Conservation (phyloP, 2,329 filamentous ascomycete genomes). For the Aspergillus sp. region DNA sequence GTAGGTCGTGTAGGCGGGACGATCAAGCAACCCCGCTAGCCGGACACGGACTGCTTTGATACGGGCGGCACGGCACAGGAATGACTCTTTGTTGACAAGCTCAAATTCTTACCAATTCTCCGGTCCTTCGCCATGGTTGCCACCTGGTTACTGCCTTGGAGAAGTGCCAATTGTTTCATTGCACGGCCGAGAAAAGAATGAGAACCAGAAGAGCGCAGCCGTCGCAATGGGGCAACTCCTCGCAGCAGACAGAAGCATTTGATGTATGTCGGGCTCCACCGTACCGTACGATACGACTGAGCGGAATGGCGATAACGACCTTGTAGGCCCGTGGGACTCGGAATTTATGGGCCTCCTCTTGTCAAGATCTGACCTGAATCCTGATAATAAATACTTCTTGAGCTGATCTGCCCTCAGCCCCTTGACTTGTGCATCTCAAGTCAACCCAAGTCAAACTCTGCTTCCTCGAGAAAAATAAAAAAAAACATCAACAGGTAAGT, state of each 20-base stretch:
- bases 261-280: slow-evolving; percentile 13
- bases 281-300: slow-evolving; percentile 20
- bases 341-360: slow-evolving; percentile 14
- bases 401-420: slow-evolving; percentile 10
- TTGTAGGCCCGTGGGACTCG: slow-evolving; percentile 14
- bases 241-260: slow-evolving; percentile 5
- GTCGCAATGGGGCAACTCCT: slow-evolving; percentile 3
- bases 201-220: neutral
- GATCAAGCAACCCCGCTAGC: slow-evolving; percentile 3
- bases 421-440: neutral
- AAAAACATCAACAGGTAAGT: neutral
- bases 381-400: slow-evolving; percentile 4
- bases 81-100: slow-evolving; percentile 12
- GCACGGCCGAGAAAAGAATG: neutral
- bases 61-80: slow-evolving; percentile 13
- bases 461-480: too few species aligned
- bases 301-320: slow-evolving; percentile 3
- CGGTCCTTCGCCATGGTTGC: slow-evolving; percentile 6
- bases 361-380: slow-evolving; percentile 16
- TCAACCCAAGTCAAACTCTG: neutral
- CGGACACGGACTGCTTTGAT: slow-evolving; percentile 9
- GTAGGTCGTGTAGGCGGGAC: too few species aligned
- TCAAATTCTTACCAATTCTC: slow-evolving; percentile 8
- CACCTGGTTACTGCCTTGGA: slow-evolving; percentile 6
- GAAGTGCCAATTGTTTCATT: neutral